A percentile compares a stretch with the other conserved stretches of the same genome.
Conservation (phyloP, 2,329 filamentous ascomycete genomes). For the Aspergillus felis region DNA sequence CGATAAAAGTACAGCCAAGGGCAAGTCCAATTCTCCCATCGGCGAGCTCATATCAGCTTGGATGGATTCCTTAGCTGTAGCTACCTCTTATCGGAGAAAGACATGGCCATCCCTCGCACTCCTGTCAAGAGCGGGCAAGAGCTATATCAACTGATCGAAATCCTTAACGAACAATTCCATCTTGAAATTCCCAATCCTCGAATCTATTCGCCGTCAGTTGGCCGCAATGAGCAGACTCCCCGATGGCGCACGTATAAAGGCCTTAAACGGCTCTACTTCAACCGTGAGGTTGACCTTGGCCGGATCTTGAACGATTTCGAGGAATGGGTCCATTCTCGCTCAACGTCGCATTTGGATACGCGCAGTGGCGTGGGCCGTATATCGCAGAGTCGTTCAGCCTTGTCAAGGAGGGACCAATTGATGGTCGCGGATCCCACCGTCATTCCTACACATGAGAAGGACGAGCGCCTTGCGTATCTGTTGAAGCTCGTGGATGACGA, state of each 20-base stretch:
- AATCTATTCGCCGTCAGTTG: slow-evolving; percentile 15
- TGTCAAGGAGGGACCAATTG: slow-evolving; percentile 9
- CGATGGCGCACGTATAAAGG: slow-evolving; percentile 24
- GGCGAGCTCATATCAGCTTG: neutral
- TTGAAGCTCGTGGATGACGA: slow-evolving; percentile 29
- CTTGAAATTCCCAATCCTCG: slow-evolving; percentile 30
- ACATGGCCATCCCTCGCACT: slow-evolving; percentile 16
- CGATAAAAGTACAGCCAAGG: neutral
- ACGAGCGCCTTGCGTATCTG: slow-evolving; percentile 26
- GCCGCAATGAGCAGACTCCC: slow-evolving; percentile 11
- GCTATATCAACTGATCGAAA: slow-evolving; percentile 25
- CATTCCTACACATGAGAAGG: slow-evolving; percentile 18
- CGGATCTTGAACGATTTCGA: slow-evolving; percentile 28
- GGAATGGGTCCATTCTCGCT: slow-evolving; percentile 23
- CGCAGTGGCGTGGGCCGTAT: slow-evolving; percentile 23
- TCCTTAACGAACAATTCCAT: slow-evolving; percentile 32
- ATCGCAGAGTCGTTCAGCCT: slow-evolving; percentile 17
- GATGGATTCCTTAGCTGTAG: neutral
- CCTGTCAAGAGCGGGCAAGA: slow-evolving; percentile 21
- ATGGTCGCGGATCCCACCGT: neutral
- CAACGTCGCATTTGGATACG: neutral
- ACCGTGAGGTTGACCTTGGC: slow-evolving; percentile 18
- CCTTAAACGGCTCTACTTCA: slow-evolving; percentile 29
- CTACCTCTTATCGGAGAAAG: neutral
- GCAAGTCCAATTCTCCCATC: neutral